phyloP scores from a whole-genome alignment of 2,329 filamentous ascomycete species.

The Fusarium tupiense region DNA sequence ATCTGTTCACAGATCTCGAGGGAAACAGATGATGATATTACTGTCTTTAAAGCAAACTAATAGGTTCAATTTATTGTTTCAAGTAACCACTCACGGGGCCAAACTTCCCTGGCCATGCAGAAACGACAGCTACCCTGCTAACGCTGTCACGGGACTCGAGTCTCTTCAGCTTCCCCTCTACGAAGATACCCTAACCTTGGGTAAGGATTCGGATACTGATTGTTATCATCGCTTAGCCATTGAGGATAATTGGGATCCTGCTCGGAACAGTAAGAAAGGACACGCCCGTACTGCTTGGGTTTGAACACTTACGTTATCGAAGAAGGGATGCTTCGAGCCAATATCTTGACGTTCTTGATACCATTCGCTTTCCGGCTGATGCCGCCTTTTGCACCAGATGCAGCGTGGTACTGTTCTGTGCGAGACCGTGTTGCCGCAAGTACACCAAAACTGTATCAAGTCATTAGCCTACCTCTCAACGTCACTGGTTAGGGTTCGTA shows the following conservation, averaged over 20 bases:
- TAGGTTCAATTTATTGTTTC: neutral
- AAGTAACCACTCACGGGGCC: neutral
- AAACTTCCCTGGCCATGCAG: neutral
- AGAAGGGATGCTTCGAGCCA: constrained; percentile 12
- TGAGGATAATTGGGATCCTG: constrained; percentile 20
- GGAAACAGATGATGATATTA: neutral
- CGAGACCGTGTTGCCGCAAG: neutral
- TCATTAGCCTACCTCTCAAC: neutral
- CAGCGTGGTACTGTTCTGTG: neutral
- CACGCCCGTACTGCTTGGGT: accelerated
- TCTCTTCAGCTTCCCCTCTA: neutral
- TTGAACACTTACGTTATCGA: constrained; percentile 13
- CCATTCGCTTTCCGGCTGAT: constrained; percentile 23
- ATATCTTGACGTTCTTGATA: neutral
- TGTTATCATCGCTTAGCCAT: neutral
- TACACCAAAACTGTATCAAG: constrained; percentile 21
- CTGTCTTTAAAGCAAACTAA: neutral
- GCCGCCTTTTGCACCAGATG: constrained; percentile 30
- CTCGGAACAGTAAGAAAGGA: accelerated
- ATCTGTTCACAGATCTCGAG: neutral
- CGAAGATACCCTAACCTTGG: neutral
- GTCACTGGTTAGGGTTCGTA: accelerated
- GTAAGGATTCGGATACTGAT: constrained; percentile 17
- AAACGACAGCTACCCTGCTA: accelerated
- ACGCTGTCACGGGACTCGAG: accelerated